phyloP scores from a whole-genome alignment of 305 asterid genomes.

The Petunia hybrid region DNA sequence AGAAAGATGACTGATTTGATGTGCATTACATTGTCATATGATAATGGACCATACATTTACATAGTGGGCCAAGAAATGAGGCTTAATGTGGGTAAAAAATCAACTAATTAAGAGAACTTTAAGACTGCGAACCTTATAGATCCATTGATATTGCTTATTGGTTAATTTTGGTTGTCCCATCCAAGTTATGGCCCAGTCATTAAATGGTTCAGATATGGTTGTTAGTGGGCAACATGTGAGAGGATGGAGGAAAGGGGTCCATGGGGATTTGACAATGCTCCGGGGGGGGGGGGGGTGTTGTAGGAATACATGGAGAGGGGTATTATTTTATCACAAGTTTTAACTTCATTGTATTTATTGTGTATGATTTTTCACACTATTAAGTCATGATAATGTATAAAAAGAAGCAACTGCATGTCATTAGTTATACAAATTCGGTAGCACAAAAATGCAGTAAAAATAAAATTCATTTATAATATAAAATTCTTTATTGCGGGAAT shows the following conservation, averaged over 20 bases:
- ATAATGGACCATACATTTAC: constrained; percentile 33
- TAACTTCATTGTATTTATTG: too few species aligned
- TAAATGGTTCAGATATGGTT: constrained; percentile 57
- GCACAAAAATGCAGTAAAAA: too few species aligned
- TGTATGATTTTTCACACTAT: too few species aligned
- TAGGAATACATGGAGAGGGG: too few species aligned
- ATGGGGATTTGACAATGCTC: not conserved
- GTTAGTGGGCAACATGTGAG: constrained; percentile 79
- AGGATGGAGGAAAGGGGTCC: constrained; percentile 62
- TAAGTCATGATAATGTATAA: too few species aligned
- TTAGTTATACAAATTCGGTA: too few species aligned
- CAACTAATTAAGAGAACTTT: not conserved
- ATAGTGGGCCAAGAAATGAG: constrained; percentile 44
- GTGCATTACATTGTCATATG: constrained; percentile 33
- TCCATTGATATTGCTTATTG: not conserved
- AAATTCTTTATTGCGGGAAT: too few species aligned
- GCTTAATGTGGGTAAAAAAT: constrained; percentile 20
- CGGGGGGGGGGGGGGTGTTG: not conserved
- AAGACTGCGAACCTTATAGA: not conserved
- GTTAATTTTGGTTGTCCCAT: constrained; percentile 43
- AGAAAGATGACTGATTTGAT: constrained; percentile 52
- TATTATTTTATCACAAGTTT: not conserved
- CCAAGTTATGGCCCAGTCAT: constrained; percentile 56
- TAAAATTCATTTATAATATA: too few species aligned
- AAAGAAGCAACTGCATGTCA: too few species aligned